Conservation (phyloP, 345 rosid species). For the Corymbia maculata region DNA sequence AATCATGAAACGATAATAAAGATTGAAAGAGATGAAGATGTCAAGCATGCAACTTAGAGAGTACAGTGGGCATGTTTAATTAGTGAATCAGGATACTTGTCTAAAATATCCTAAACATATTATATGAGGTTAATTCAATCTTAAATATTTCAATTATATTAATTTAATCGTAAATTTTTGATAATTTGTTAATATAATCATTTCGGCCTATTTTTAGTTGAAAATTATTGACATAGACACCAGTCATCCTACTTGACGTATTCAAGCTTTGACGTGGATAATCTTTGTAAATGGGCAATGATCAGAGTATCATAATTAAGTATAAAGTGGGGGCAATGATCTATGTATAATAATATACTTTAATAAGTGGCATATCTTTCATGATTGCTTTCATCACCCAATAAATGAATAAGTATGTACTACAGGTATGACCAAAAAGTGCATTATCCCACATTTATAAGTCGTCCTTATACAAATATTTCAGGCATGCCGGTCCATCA, state of each 20-base stretch:
- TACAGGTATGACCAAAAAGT: neutral
- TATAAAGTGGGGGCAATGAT: neutral
- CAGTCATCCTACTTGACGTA: rapidly evolving
- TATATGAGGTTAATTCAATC: rapidly evolving
- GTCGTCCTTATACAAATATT: neutral
- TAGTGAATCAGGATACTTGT: neutral
- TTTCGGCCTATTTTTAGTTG: rapidly evolving
- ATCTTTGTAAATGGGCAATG: neutral
- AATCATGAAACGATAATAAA: neutral
- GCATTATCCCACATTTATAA: neutral
- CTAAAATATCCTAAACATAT: neutral
- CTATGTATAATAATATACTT: neutral
- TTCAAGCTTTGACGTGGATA: rapidly evolving
- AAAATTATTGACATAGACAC: rapidly evolving
- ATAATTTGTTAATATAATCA: neutral
- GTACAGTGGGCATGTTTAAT: neutral
- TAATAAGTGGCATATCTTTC: neutral
- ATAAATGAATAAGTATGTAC: neutral
- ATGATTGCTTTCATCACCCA: neutral
- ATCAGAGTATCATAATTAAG: neutral
- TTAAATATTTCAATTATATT: rapidly evolving
- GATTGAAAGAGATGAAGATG: neutral
- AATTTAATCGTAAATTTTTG: rapidly evolving
- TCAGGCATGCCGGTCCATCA: neutral
- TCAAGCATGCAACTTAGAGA: neutral